phyloP scores from a whole-genome alignment of 345 rosid genomes.

The Brassica rapa region DNA sequence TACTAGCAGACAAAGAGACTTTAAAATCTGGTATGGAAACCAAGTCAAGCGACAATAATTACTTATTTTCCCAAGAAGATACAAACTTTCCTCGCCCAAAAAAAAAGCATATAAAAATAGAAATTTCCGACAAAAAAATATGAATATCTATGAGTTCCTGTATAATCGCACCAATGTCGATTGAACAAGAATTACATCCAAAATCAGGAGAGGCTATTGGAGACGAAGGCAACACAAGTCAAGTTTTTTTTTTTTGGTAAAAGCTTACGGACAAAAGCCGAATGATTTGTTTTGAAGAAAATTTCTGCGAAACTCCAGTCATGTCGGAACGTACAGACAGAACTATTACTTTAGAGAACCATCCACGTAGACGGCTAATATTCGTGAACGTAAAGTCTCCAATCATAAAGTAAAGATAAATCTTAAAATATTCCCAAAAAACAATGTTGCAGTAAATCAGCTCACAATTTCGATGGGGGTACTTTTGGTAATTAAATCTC shows the following conservation, averaged over 20 bases:
- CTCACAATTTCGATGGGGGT: not conserved
- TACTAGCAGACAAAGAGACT: not conserved
- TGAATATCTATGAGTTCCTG: not conserved
- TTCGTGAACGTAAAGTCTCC: not conserved
- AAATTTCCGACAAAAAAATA: conserved; percentile 5
- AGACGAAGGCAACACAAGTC: conserved; percentile 12
- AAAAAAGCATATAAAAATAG: not conserved
- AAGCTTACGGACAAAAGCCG: not conserved
- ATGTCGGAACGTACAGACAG: conserved; percentile 26
- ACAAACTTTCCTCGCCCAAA: not conserved
- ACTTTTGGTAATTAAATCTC: conserved; percentile 14
- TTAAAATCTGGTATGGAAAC: not conserved
- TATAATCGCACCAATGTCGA: not conserved
- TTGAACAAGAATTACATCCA: not conserved
- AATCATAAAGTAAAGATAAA: not conserved
- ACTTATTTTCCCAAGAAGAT: not conserved
- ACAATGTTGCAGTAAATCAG: not conserved
- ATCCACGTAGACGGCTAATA: conserved; percentile 8
- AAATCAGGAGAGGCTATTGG: not conserved
- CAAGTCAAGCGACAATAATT: not conserved
- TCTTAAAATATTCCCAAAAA: not conserved
- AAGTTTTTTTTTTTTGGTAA: not conserved
- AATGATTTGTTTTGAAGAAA: not conserved
- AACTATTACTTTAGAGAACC: not conserved
- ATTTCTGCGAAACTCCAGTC: conserved; percentile 19